phyloP scores from a whole-genome alignment of 2,329 filamentous ascomycete species.

The Chrysoporthe cubensis region DNA sequence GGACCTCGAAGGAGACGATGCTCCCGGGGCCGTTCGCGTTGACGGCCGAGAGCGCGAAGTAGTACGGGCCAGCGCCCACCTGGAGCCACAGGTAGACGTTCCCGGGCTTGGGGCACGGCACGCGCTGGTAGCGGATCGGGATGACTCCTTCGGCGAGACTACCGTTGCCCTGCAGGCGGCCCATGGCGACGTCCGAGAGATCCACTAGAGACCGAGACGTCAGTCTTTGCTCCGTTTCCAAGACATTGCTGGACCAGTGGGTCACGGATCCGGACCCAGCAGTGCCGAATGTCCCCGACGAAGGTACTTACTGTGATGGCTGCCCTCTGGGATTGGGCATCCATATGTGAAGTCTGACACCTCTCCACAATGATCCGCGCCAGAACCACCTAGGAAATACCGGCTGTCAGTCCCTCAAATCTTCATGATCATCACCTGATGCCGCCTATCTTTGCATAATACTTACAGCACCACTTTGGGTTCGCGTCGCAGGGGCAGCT shows the following conservation, averaged over 20 bases:
- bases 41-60: constrained; percentile 12
- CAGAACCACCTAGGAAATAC: background rate
- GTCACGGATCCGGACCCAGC: background rate
- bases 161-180: constrained; percentile 14
- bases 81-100: constrained; percentile 15
- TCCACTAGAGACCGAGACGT: background rate
- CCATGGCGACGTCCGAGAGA: constrained; percentile 14
- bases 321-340: constrained; percentile 11
- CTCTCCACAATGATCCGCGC: constrained; percentile 14
- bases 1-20: constrained; percentile 5
- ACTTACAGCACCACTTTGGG: constrained; percentile 31
- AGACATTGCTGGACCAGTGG: background rate
- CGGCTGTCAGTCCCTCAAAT: background rate
- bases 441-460: background rate
- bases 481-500: constrained; percentile 30
- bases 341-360: constrained; percentile 14
- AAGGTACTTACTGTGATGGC: constrained; percentile 9
- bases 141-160: constrained; percentile 12
- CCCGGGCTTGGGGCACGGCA: constrained; percentile 13
- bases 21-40: constrained; percentile 13
- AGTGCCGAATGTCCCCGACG: background rate
- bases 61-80: constrained; percentile 9
- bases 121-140: constrained; percentile 15
- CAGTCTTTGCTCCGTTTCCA: background rate
- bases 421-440: background rate